Evolutionary conservation across 306 rosid species (phyloP).

Genomic region (Fagus sylvatica): DNA sequence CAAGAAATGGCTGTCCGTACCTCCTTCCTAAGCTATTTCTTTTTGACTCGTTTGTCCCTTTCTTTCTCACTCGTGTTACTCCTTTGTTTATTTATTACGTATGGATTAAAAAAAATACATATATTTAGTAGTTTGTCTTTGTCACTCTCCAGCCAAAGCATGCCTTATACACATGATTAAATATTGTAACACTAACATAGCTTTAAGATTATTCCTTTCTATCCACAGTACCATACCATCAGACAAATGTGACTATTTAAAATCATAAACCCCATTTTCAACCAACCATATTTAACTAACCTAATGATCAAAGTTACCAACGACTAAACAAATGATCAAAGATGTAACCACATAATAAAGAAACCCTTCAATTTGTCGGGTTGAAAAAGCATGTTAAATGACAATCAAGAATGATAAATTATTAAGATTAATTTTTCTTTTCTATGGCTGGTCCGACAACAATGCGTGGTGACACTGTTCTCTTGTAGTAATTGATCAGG

Average conservation of each 20-base stretch:
- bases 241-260: slow-evolving; percentile 43
- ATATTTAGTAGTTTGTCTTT: neutral
- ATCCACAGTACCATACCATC: slow-evolving; percentile 39
- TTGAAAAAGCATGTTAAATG: slow-evolving; percentile 22
- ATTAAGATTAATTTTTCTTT: neutral
- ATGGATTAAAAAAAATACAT: neutral
- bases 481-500: slow-evolving; percentile 22
- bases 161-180: neutral
- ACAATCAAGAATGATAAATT: neutral
- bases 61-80: slow-evolving; percentile 3
- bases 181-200: neutral
- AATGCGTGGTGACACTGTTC: slow-evolving; percentile 48
- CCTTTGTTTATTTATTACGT: neutral
- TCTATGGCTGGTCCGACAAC: slow-evolving; percentile 47
- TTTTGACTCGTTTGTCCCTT: slow-evolving; percentile 1
- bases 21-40: neutral
- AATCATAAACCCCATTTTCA: slow-evolving; percentile 31
- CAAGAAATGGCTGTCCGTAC: neutral
- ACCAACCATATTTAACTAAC: slow-evolving; percentile 36
- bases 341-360: slow-evolving; percentile 44
- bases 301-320: slow-evolving; percentile 57
- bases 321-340: slow-evolving; percentile 57
- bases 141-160: neutral
- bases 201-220: slow-evolving; percentile 31
- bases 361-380: slow-evolving; percentile 42